These are phyloP conservation scores for Trypanosoma boissoni DNA, from an alignment of 208 protist genomes.

Conservation along the genomic window DNA sequence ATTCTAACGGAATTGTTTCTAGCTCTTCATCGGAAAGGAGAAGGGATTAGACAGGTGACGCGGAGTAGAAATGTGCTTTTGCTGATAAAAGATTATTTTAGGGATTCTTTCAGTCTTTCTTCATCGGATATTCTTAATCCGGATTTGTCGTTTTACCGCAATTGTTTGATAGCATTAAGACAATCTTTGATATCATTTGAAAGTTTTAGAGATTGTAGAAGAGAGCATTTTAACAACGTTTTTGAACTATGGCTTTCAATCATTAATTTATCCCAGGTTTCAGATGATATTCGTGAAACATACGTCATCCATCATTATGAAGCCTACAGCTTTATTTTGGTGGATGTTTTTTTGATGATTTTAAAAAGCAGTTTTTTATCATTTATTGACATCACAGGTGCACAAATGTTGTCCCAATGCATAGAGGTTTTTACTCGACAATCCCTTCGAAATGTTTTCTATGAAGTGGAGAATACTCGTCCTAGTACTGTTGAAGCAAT, in stretches of 20 bases:
- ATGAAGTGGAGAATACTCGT: conserved; percentile 26
- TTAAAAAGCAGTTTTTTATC: conserved; percentile 62
- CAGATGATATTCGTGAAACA: conserved; percentile 23
- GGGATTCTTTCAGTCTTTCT: conserved; percentile 23
- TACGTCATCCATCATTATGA: conserved; percentile 74
- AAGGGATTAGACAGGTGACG: conserved; percentile 1
- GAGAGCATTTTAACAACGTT: conserved; percentile 62
- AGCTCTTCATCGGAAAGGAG: conserved; percentile 18
- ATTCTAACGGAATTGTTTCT: conserved; percentile 46
- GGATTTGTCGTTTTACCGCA: conserved; percentile 52
- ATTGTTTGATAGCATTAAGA: conserved; percentile 55
- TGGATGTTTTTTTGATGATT: conserved; percentile 58
- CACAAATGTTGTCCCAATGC: conserved; percentile 39
- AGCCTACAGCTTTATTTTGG: conserved; percentile 55
- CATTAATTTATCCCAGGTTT: conserved; percentile 44
- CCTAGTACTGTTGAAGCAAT: conserved; percentile 26
- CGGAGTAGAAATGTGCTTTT: conserved; percentile 5
- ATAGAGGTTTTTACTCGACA: conserved; percentile 34
- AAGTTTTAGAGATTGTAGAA: conserved; percentile 43
- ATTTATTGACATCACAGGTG: conserved; percentile 48
- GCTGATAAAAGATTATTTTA: conserved; percentile 23
- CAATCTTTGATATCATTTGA: conserved; percentile 61
- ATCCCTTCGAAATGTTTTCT: conserved; percentile 30
- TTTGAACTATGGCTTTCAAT: conserved; percentile 76
- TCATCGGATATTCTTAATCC: conserved; percentile 44